phyloP scores from a whole-genome alignment of 306 rosid species.

The Trichosanthes cucumerina region DNA sequence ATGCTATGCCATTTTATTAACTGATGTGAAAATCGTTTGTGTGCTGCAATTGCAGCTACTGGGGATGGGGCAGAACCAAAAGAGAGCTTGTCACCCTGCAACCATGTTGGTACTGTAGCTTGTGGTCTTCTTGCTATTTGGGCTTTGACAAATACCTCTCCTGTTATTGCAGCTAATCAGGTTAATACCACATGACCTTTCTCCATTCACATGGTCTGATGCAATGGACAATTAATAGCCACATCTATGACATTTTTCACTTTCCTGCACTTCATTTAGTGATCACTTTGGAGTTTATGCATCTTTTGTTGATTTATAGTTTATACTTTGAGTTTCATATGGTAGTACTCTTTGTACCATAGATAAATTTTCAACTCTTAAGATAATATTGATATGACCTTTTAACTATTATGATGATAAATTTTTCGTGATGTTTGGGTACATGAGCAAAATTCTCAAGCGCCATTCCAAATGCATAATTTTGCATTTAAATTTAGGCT shows the following conservation, averaged over 20 bases:
- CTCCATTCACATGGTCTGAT: not conserved
- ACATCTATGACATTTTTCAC: not conserved
- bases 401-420: not conserved
- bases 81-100: conserved; percentile 22
- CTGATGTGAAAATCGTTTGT: not conserved
- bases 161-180: conserved; percentile 79
- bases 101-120: conserved; percentile 43
- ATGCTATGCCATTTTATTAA: not conserved
- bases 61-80: conserved; percentile 33
- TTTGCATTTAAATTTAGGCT: not conserved
- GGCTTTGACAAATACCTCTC: conserved; percentile 51
- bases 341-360: not conserved
- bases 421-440: not conserved
- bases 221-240: not conserved
- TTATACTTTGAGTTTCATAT: not conserved
- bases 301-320: not conserved
- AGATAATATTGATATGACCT: not conserved
- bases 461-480: not conserved
- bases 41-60: conserved; percentile 19
- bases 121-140: conserved; percentile 82
- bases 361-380: not conserved
- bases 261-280: not conserved
- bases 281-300: not conserved
- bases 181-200: conserved; percentile 18
- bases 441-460: not conserved